Evolutionary conservation across 495 filamentous ascomycete genomes (phyloP), one percentile per base, ranked within the genome.

Genomic region (Penicillium subrubescens): DNA sequence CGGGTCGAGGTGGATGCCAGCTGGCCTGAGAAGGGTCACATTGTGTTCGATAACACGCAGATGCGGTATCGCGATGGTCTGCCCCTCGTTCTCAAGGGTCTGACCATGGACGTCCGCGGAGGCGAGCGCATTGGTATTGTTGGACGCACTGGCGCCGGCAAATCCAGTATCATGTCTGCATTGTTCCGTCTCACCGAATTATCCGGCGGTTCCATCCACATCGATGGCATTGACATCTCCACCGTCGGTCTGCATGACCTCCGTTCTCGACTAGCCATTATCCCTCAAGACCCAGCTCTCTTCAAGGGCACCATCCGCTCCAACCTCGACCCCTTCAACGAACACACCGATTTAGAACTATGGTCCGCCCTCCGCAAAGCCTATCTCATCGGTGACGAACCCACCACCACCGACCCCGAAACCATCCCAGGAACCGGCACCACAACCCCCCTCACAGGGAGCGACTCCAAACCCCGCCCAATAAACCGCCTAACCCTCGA

Each of bases 121-220:
- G 95, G 95, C 54, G 93, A 97, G 80, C 87, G 94, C 27, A 93
- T 99, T 60, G 94, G 95, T 17, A 90, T 99, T 58, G 92, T 99
- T 33, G 94, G 94, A 3, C 88, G 95, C 21, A 99, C 94, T 0
- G 94, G 94, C 7, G 95, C 95, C 0, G 94, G 94, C 34, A 99
- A 99, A 78, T 94, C 90, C 48, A 91, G 87, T 64, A 97, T 99
- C 82, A 96, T 97, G 92, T 89, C 88, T 52, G 90, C 93, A 0
- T 82, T 99, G 3, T 97, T 99, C 85, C 90, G 94, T 0, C 83
- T 97, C 0, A 90, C 93, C 2, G 94, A 97, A 73, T 79, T 97
- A 7, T 91, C 87, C 0, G 87, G 85, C 0, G 94, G 94, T n/a
- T 84, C 79, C 50, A 97, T 99, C 73, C 87, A 84, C 14, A 96